phyloP scores from a whole-genome alignment of 2,329 filamentous ascomycete genomes.

The Sporothrix dimorphospora region DNA sequence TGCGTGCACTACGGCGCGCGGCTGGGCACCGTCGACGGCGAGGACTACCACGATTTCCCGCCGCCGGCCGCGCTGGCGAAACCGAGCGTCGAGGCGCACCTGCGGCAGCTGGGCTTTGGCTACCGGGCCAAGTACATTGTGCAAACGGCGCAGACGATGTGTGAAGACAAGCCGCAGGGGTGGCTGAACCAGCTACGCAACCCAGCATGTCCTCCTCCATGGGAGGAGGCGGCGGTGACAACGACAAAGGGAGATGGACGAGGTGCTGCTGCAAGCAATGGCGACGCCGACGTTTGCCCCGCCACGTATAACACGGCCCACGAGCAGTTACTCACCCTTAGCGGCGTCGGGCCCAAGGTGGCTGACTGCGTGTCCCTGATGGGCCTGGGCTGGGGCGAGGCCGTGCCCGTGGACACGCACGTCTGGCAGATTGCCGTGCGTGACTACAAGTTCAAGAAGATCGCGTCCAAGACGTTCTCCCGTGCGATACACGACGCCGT shows the following conservation, averaged over 20 bases:
- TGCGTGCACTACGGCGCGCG: conserved; percentile 82
- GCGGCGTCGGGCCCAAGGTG: conserved; percentile 94
- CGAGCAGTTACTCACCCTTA: conserved; percentile 73
- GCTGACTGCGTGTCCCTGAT: conserved; percentile 96
- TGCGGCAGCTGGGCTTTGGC: conserved; percentile 86
- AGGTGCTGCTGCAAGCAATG: background rate
- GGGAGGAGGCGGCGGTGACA: conserved; percentile 46
- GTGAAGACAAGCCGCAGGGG: conserved; percentile 63
- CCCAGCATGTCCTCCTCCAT: conserved; percentile 62
- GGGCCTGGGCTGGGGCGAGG: conserved; percentile 93
- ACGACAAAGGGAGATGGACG: background rate
- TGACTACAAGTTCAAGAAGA: conserved; percentile 76
- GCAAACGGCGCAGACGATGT: conserved; percentile 77
- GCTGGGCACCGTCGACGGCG: conserved; percentile 69
- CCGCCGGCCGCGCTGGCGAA: conserved; percentile 61
- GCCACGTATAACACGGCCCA: conserved; percentile 73
- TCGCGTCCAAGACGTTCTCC: conserved; percentile 79
- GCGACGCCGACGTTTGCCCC: background rate
- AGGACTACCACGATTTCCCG: conserved; percentile 45
- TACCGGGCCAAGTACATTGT: conserved; percentile 94
- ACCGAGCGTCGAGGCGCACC: conserved; percentile 73
- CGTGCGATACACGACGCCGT: conserved; percentile 88
- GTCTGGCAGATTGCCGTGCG: conserved; percentile 98
- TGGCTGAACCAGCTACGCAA: conserved; percentile 84
- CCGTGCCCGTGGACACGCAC: conserved; percentile 95